Conservation (phyloP, 78 protist species). For the Cavenderia fasciculata region DNA sequence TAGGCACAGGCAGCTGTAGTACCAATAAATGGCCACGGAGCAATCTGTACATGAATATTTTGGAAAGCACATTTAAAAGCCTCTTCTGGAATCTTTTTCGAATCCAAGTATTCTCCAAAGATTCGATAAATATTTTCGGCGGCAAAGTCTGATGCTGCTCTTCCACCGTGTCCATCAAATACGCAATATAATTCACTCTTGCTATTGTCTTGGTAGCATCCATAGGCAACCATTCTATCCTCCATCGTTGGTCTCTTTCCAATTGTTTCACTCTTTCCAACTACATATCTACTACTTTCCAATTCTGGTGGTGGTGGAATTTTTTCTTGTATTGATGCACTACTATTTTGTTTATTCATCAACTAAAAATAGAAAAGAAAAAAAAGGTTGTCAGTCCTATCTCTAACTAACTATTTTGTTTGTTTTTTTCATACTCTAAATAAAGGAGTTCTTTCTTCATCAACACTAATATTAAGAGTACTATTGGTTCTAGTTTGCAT, state of each 20-base stretch:
- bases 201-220: constrained; percentile 3
- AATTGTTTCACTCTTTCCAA: constrained; percentile 60
- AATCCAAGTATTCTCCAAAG: constrained; percentile 24
- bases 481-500: constrained; percentile 40
- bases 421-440: constrained; percentile 37
- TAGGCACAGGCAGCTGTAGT: constrained; percentile 62
- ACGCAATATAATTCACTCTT: constrained; percentile 46
- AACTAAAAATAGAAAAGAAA: background rate
- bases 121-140: constrained; percentile 69
- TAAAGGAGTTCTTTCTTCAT: constrained; percentile 56
- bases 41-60: constrained; percentile 8
- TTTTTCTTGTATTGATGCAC: constrained; percentile 3
- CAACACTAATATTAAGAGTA: background rate
- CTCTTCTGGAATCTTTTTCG: constrained; percentile 23
- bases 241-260: constrained; percentile 81
- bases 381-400: background rate
- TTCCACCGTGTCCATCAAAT: constrained; percentile 76
- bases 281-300: constrained; percentile 15
- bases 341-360: constrained; percentile 4
- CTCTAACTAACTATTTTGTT: background rate
- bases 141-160: constrained; percentile 56
- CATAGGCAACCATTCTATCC: constrained; percentile 68
- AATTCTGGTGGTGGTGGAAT: too few relatives aligned
- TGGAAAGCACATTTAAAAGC: constrained; percentile 11
- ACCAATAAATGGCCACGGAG: constrained; percentile 72